Base-by-base conservation (phyloP, 306 rosid species). In the Fragaria vesca region DNA sequence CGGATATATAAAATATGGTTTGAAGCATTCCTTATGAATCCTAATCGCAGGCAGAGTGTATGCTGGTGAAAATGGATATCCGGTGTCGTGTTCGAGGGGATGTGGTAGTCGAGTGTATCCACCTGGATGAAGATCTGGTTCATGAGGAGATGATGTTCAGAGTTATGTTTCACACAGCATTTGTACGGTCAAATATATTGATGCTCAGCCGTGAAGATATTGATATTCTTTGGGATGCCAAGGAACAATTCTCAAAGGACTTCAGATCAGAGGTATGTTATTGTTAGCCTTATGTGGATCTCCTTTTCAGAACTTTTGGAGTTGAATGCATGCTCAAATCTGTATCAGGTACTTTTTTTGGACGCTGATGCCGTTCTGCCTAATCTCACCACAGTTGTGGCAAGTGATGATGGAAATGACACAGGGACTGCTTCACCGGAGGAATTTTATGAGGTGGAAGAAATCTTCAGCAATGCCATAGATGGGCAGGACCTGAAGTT, bases 381-480 rank as follows among this genome's bases (percentile, higher is more conserved):
- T 86, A 76, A 81, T 90, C 75, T 87, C 89, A 82, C 89, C 88
- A 81, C 93, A 81, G 87, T 81, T 54, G 80, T 74, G 40, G 92
- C 72, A 70, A 82, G 69, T 72, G 88, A 90, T 80, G 94, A 93
- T 81, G 84, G 84, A 81, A 89, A 86, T 66, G 98, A 91, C 83
- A 50, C 85, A 15, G 99, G 89, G 78, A 81, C 80, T 85, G 91
- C 91, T 81, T 91, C 98, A n/a, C 97, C 99, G 20, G 99, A 96
- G 78, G 97, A 96, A 76, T 96, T 96, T 85, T 96, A 86, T 79
- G 98, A 96, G 90, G 98, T 93, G 69, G 99, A 96, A 83, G 99
- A 96, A 84, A 87, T 91, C 78, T 96, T 96, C 86, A 93, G 97
- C 85, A 93, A 77, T 88, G 90, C 54, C 69, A 82, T 88, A 62